Conservation (phyloP, 306 rosid species). For the Delonix regia region DNA sequence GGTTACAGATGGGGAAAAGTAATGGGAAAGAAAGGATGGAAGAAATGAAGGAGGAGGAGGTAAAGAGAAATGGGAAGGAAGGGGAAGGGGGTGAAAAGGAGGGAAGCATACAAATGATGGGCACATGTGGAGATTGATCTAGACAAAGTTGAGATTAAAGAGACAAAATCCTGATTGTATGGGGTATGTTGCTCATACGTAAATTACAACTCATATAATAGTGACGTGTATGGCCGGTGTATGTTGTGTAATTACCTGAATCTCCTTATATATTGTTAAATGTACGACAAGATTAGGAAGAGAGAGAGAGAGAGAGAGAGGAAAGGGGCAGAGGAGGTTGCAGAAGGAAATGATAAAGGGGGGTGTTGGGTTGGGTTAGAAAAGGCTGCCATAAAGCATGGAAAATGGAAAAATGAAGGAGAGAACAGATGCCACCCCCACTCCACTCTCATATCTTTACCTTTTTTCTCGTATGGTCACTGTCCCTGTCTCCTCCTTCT, state of each 20-base stretch:
- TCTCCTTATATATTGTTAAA: not conserved
- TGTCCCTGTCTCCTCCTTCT: not conserved
- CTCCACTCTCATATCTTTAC: not conserved
- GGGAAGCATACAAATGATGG: not conserved
- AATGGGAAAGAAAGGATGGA: not conserved
- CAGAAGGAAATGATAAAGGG: too few relatives aligned
- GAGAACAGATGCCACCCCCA: not conserved
- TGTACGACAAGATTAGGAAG: too few relatives aligned
- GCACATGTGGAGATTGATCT: not conserved
- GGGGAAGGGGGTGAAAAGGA: too few relatives aligned
- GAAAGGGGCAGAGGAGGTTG: too few relatives aligned
- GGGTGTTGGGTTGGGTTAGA: not conserved
- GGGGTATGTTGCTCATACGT: not conserved
- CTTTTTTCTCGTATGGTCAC: not conserved
- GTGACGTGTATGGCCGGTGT: not conserved
- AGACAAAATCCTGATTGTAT: constrained; percentile 15
- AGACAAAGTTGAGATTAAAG: not conserved
- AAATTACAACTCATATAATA: not conserved
- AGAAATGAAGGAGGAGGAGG: too few relatives aligned
- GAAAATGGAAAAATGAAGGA: not conserved
- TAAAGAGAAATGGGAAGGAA: too few relatives aligned
- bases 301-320: too few relatives aligned
- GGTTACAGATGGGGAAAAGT: too few relatives aligned
- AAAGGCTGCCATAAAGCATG: constrained; percentile 22
- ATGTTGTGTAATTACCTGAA: not conserved